Base-by-base conservation (phyloP, 148 eudicot genomes). In the Camellia granthamiana region DNA sequence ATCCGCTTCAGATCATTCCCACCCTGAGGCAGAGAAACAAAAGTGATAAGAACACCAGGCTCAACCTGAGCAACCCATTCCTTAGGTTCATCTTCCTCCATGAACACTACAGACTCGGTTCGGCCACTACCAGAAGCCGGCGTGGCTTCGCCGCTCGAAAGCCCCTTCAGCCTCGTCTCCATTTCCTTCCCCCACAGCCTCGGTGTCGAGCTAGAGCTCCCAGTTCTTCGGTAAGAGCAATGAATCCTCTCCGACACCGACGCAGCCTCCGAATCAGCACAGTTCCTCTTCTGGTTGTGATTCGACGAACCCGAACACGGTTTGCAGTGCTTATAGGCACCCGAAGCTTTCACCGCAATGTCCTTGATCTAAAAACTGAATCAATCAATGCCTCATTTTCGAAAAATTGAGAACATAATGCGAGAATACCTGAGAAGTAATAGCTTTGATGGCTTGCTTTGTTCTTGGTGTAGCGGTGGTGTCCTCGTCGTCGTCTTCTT, bases 21-120 rank as follows among this genome's bases (percentile, higher is more conserved):
- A 84, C 94, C 94, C 47, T 87, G 86, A 52, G 88, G 90, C 87
- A 96, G 81, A 3, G 99, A 90, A 81, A 92, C 90, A 68, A 96
- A 96, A n/a, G 97, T 96, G 69, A 96, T 96, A 2, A 96, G 86
- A 47, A 96, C 98, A 72, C 99, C 98, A 19, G 99, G 99, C 89
- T 96, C 99, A 69, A 96, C 97, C 78, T 93, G 99, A 47, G 99
- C 99, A 71, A 94, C 94, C 99, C 99, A 96, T 80, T 96, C 99
- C 82, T 91, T 92, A 15, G 92, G 87, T 88, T 91, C 94, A 81
- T 93, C 97, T 69, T 93, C 99, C 85, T 89, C 97, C 85, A 89
- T 77, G 61, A 93, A 91, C 89, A 88, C 89, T 6, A 87, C 87
- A 0, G 95, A 90, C 69, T 92, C 98, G 0, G 89, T 88, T 58